Conservation (phyloP, 2,329 filamentous ascomycete species). For the Claviceps sp. region DNA sequence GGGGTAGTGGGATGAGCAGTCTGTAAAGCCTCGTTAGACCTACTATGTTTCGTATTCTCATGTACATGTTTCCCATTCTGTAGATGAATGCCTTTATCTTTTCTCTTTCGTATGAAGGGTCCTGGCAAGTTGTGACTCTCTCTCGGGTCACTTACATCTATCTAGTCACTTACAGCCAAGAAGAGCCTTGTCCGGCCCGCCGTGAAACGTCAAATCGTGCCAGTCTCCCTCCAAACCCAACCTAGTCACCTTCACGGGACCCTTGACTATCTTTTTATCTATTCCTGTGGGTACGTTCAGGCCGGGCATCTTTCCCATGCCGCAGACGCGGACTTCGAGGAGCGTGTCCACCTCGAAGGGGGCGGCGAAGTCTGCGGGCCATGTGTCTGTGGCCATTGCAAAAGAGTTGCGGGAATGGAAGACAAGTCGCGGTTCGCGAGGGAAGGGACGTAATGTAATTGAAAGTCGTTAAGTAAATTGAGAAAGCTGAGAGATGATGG, state of each 20-base stretch:
- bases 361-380: slow-evolving; percentile 21
- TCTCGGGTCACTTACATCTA: not conserved
- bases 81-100: too few relatives aligned
- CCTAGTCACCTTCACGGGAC: slow-evolving; percentile 30
- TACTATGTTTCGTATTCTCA: too few relatives aligned
- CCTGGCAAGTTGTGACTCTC: too few relatives aligned
- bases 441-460: not conserved
- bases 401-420: not conserved
- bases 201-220: slow-evolving; percentile 48
- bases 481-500: not conserved
- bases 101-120: too few relatives aligned
- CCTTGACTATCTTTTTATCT: slow-evolving; percentile 33
- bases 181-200: slow-evolving; percentile 49
- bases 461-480: not conserved
- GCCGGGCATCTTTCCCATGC: slow-evolving; percentile 39
- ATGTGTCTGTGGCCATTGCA: slow-evolving; percentile 1
- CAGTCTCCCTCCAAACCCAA: slow-evolving; percentile 45
- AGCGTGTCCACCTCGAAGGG: slow-evolving; percentile 35
- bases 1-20: slow-evolving; percentile 46
- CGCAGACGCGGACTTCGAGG: slow-evolving; percentile 42
- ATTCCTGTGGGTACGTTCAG: slow-evolving; percentile 42
- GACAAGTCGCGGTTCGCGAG: not conserved
- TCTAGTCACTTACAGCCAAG: slow-evolving; percentile 33
- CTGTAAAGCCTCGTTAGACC: slow-evolving; percentile 13
- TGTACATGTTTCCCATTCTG: too few relatives aligned